phyloP scores from a whole-genome alignment of 108 stramenopile species.

The Cyclotella sp. region DNA sequence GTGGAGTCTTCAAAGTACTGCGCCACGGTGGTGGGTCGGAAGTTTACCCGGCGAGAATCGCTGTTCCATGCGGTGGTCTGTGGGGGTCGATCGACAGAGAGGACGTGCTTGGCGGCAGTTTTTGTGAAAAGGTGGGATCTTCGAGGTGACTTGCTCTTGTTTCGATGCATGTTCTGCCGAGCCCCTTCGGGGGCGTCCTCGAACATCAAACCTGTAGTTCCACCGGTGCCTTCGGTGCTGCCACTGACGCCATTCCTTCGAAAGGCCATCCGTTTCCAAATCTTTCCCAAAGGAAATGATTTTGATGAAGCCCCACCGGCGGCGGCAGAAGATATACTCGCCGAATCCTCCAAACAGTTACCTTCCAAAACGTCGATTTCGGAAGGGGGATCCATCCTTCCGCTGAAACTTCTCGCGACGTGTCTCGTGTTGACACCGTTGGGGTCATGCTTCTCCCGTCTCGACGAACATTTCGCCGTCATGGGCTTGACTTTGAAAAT shows the following conservation, averaged over 20 bases:
- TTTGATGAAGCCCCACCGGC: neutral
- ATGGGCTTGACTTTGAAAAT: too few species aligned
- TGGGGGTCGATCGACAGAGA: neutral
- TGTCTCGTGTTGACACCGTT: neutral
- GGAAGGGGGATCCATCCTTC: neutral
- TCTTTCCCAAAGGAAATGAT: neutral
- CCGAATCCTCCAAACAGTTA: neutral
- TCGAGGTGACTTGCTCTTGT: too few species aligned
- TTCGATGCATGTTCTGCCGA: too few species aligned
- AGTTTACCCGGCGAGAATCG: neutral
- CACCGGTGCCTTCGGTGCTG: neutral
- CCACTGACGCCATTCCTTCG: neutral
- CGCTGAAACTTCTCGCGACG: neutral
- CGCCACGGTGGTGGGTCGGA: conserved; percentile 7
- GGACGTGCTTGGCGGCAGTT: neutral
- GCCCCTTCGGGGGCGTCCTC: neutral
- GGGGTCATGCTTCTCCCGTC: neutral
- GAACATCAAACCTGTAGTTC: neutral
- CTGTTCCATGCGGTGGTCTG: too few species aligned
- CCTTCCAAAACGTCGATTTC: neutral
- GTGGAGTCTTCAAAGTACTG: neutral
- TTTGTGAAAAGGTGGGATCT: neutral
- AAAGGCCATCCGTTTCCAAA: neutral
- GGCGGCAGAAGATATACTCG: neutral
- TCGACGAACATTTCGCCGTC: neutral